A percentile compares a stretch with the other conserved stretches of the same genome.
Evolutionary conservation across 306 rosid genomes (phyloP).

Genomic region (Luffa aegyptiaca): DNA sequence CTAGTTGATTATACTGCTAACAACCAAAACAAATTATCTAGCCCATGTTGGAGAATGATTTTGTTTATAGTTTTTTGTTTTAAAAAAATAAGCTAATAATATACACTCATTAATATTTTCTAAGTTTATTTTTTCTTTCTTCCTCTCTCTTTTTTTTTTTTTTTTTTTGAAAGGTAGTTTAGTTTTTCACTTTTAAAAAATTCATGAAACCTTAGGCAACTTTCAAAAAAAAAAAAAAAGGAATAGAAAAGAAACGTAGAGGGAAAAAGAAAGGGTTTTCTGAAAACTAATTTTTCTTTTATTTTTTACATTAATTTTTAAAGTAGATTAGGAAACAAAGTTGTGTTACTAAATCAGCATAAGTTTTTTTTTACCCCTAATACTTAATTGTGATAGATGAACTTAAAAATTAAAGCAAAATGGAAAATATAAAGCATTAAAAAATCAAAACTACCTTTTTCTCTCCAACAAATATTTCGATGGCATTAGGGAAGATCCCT

Average conservation of each 20-base stretch:
- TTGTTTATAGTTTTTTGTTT: background rate
- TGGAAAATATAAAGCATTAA: background rate
- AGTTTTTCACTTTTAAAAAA: background rate
- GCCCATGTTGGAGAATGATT: background rate
- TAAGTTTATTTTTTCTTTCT: background rate
- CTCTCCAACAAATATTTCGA: conserved; percentile 59
- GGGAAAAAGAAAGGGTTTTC: background rate
- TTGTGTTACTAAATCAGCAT: background rate
- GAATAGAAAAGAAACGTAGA: too few relatives aligned
- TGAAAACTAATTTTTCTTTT: background rate
- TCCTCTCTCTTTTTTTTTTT: background rate
- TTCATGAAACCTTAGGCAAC: background rate
- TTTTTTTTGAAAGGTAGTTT: background rate
- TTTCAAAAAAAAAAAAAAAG: background rate
- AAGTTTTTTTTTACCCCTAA: background rate
- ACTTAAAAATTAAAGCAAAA: conserved; percentile 10
- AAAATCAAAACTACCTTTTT: conserved; percentile 49
- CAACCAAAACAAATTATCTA: background rate
- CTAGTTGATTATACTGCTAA: background rate
- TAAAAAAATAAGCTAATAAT: background rate
- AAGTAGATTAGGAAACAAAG: background rate
- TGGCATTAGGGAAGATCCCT: conserved; percentile 93
- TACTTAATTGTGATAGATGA: background rate
- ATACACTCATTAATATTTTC: background rate
- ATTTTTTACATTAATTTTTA: background rate